Conservation (phyloP, 108 stramenopile genomes). For the Skeletonema grethae region DNA sequence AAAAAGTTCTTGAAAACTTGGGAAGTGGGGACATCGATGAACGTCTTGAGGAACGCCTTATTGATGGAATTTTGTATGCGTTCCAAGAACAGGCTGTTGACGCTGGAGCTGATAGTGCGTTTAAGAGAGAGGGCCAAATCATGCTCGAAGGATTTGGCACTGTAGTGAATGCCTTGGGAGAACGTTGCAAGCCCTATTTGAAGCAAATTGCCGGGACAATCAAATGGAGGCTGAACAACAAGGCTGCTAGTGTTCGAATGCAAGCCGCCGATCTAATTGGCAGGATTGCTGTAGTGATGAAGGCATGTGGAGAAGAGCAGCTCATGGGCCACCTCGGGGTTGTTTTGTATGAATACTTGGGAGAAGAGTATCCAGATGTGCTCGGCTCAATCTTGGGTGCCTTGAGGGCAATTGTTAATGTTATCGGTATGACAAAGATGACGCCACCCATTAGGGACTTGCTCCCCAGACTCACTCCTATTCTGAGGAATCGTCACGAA, state of each 20-base stretch:
- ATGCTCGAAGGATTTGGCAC: constrained; percentile 99
- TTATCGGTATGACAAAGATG: constrained; percentile 99
- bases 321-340: constrained; percentile 98
- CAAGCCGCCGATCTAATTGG: constrained; percentile 99
- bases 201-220: constrained; percentile 98
- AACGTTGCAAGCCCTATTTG: constrained; percentile 96
- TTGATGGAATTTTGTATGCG: constrained; percentile 98
- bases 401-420: constrained; percentile 95
- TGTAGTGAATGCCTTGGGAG: constrained; percentile 95
- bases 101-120: constrained; percentile 60
- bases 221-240: constrained; percentile 99
- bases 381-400: constrained; percentile 96
- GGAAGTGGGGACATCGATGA: constrained; percentile 96
- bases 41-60: constrained; percentile 95
- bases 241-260: constrained; percentile 96
- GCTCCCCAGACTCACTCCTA: constrained; percentile 97
- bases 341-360: constrained; percentile 98
- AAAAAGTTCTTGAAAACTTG: constrained; percentile 93
- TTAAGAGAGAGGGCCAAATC: constrained; percentile 78
- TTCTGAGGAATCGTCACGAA: constrained; percentile 97
- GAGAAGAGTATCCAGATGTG: constrained; percentile 98
- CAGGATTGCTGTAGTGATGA: constrained; percentile 97
- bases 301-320: constrained; percentile 97
- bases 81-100: constrained; percentile 98
- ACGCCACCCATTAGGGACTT: constrained; percentile 97